Percentiles rank a stretch among this genome's conserved stretches.
These are phyloP conservation scores for Salix brachista DNA, from an alignment of 345 rosid species.

Conservation along the genomic window DNA sequence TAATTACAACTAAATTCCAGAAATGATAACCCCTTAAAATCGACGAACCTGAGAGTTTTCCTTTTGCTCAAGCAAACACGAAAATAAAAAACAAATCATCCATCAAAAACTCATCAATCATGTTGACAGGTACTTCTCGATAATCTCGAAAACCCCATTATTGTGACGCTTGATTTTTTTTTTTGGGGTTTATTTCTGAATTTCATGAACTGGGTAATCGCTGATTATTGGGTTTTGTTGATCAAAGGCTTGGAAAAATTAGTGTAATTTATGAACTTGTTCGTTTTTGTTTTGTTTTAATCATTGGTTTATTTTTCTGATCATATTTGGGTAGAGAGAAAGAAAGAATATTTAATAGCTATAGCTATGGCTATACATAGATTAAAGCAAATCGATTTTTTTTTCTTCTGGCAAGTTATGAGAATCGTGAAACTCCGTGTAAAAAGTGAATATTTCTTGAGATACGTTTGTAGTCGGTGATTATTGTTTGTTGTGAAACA, in stretches of 20 bases:
- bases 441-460: not conserved
- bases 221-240: not conserved
- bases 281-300: not conserved
- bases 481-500: not conserved
- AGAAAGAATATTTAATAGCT: not conserved
- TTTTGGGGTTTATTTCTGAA: not conserved
- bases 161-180: not conserved
- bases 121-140: conserved; percentile 51
- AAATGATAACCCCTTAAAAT: not conserved
- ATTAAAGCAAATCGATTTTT: not conserved
- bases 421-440: not conserved
- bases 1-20: not conserved
- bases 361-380: not conserved
- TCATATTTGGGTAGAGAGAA: not conserved
- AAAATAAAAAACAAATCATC: not conserved
- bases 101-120: conserved; percentile 25
- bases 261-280: not conserved
- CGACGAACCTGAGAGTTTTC: conserved; percentile 22
- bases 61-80: conserved; percentile 52
- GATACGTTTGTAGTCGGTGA: not conserved
- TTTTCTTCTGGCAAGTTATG: not conserved
- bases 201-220: conserved; percentile 18
- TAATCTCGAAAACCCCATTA: not conserved
- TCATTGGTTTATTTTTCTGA: not conserved
- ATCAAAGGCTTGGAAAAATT: not conserved